Base-by-base conservation (phyloP, 2,329 filamentous ascomycete species). In the Fusarium sp. region DNA sequence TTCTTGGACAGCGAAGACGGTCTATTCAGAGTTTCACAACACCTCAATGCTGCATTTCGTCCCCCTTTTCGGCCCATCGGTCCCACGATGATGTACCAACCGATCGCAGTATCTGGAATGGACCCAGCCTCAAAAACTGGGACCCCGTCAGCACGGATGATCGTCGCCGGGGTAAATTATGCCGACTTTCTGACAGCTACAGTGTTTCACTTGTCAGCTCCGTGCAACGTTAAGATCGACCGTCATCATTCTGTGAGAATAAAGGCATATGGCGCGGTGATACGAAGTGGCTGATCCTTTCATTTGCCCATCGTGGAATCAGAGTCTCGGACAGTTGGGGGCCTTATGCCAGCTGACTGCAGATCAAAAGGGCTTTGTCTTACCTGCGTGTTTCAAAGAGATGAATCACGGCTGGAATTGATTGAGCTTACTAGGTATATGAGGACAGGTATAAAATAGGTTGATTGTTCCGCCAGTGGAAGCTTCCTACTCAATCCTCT, bases 231-330 rank as follows among this genome's bases (percentile, higher is more conserved):
- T 6, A 2, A 22, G 50, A 4, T 10, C 8, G 7, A 61, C 22
- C 64, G 68, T 63, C 68, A 72, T 72, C 18, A 58, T 35, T 34
- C 14, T 20, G n/a, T 34, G 29, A 29, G 13, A 56, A 35, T 22
- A 37, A n/a, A 58, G 54, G 47, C 24, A 58, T 37, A 58, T 52
- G 47, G 54, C 16, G 10, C 27, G 9, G 40, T 60, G 34, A 74
- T 74, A 74, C 71, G 71, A 74, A 64, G 71, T 74, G 71, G 71
- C 71, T 64, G 42, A 37, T 11, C 27, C 38, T 45, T 57, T 34
- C 27, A 64, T 59, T 59, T 64, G 71, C 27, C 45, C 38, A 47
- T 47, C 14, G 42, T 27, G 22, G 22, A 47, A 47, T 34, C 27
- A 37, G 5, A 34, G 18, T 52, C 16, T 52, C 16, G 24, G 40